Conservation (phyloP, 2,329 filamentous ascomycete species). For the Penicillium sp. region DNA sequence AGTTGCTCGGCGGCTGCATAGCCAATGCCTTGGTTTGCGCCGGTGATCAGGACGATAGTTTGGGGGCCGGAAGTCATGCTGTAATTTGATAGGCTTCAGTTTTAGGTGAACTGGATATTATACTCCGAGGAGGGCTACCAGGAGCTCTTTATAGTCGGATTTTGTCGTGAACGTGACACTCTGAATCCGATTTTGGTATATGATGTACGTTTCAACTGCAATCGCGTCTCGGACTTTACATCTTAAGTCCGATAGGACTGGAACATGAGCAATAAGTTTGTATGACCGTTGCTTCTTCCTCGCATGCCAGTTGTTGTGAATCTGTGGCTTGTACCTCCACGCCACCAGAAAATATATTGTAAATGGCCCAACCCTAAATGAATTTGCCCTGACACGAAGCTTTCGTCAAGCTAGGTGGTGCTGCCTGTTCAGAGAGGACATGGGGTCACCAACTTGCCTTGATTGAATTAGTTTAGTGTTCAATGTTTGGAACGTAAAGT, state of each 20-base stretch:
- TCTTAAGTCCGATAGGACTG: not conserved
- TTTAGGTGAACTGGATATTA: not conserved
- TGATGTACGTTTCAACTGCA: not conserved
- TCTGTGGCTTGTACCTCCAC: no score
- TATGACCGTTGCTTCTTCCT: no score
- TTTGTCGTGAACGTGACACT: not conserved
- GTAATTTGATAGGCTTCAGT: not conserved
- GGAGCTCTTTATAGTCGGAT: not conserved
- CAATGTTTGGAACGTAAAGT: no score
- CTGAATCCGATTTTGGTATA: not conserved
- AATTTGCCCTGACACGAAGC: no score
- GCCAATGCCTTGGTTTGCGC: conserved; percentile 18
- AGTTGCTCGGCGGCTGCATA: conserved; percentile 12
- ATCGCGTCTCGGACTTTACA: not conserved
- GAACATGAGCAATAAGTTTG: no score
- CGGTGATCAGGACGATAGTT: conserved; percentile 13
- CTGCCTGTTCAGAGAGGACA: no score
- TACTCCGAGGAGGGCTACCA: not conserved
- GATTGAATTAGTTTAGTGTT: no score
- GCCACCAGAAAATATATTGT: no score
- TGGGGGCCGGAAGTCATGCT: conserved; percentile 1
- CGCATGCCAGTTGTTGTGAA: no score
- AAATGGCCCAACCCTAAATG: no score
- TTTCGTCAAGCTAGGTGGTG: no score
- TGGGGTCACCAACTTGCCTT: no score